These are phyloP conservation scores for Colletotrichum sansevieriae DNA, from an alignment of 2,329 filamentous ascomycete species.

Conservation along the genomic window DNA sequence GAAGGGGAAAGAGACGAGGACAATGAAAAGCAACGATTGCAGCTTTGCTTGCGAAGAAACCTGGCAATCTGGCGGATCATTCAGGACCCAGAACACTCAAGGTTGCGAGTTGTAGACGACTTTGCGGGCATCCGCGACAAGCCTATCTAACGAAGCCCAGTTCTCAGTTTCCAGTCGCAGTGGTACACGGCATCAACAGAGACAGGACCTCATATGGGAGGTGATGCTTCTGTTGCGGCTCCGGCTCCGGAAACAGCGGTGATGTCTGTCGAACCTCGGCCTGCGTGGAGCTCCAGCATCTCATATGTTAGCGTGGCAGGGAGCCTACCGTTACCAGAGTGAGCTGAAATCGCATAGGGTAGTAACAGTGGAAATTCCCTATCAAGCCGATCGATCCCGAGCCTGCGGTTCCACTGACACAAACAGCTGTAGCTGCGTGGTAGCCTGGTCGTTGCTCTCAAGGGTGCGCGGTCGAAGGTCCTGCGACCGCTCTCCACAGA, in stretches of 20 bases:
- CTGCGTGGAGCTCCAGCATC: neutral
- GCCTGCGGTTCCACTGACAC: slow-evolving; percentile 35
- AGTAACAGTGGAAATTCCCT: neutral
- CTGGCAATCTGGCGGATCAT: slow-evolving; percentile 7
- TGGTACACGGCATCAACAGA: neutral
- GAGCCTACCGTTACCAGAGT: too few relatives aligned
- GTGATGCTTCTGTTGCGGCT: slow-evolving; percentile 10
- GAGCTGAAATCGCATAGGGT: too few relatives aligned
- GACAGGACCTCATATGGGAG: slow-evolving; percentile 6
- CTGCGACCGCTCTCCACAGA: slow-evolving; percentile 21
- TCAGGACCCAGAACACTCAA: neutral
- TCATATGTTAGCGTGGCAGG: too few relatives aligned
- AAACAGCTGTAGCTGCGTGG: slow-evolving; percentile 19
- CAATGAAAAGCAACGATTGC: slow-evolving; percentile 32
- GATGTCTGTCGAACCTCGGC: neutral
- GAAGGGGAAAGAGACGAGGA: slow-evolving; percentile 35
- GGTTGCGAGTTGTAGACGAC: slow-evolving; percentile 24
- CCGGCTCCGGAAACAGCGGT: slow-evolving; percentile 17
- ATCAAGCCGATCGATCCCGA: slow-evolving; percentile 36
- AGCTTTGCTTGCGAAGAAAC: slow-evolving; percentile 14
- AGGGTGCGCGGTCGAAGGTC: slow-evolving; percentile 16
- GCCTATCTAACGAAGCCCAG: slow-evolving; percentile 11
- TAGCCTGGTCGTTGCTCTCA: slow-evolving; percentile 30
- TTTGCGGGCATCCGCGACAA: slow-evolving; percentile 16
- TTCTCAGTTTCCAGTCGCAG: neutral